phyloP scores from a whole-genome alignment of 768 basidiomycete species.

The Inosperma sp. region DNA sequence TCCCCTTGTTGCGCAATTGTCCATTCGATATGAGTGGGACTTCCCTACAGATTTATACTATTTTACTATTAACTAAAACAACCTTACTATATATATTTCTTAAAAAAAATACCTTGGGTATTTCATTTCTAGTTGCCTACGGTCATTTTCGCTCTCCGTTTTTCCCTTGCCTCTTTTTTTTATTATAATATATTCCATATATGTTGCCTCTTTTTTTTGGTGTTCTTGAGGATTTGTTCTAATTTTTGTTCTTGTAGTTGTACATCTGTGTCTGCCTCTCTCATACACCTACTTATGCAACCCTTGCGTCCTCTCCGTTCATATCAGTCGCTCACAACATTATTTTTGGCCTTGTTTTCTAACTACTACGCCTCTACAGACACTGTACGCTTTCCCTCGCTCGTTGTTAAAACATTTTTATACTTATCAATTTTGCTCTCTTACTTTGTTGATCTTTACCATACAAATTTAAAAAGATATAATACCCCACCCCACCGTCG shows the following conservation, averaged over 20 bases:
- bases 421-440: no score
- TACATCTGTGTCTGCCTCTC: not conserved
- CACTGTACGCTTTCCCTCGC: no score
- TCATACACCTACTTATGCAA: slow-evolving; percentile 1
- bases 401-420: no score
- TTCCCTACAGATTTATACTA: not conserved
- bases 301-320: not conserved
- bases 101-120: not conserved
- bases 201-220: not conserved
- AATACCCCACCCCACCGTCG: no score
- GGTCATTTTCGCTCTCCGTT: not conserved
- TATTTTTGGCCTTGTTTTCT: slow-evolving; percentile 4
- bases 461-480: no score
- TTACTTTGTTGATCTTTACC: no score
- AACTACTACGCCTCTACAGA: no score
- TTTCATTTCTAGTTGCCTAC: not conserved
- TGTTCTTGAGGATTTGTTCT: slow-evolving; percentile 2
- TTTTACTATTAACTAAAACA: not conserved
- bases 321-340: slow-evolving; percentile 4
- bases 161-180: not conserved
- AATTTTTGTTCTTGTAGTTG: slow-evolving; percentile 5
- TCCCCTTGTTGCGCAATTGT: no score
- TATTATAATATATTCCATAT: not conserved
- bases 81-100: not conserved
- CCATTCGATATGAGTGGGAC: no score